These are phyloP conservation scores for Anaeramoeba flamelloides DNA, from an alignment of 78 protist species.

Conservation along the genomic window DNA sequence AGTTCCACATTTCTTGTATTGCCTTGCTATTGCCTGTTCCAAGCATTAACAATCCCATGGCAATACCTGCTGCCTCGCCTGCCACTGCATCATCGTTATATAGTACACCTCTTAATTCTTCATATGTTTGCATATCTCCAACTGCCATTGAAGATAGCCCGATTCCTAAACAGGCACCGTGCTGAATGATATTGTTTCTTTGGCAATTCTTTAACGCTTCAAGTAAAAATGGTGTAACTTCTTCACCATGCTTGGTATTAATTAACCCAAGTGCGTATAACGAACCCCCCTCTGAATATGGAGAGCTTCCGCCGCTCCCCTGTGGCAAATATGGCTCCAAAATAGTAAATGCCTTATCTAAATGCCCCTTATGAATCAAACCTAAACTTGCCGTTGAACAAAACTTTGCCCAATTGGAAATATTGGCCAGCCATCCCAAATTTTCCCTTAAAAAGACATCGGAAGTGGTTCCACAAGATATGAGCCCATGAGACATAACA, in stretches of 20 bases:
- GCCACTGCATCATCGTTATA: conserved; percentile 22
- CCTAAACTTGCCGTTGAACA: conserved; percentile 72
- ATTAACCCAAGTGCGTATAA: conserved; percentile 89
- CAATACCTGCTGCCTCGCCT: conserved; percentile 22
- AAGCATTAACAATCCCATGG: conserved; percentile 20
- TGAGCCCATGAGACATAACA: conserved; percentile 64
- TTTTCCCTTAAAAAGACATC: conserved; percentile 81
- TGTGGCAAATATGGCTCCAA: conserved; percentile 30
- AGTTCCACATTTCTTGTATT: conserved; percentile 58
- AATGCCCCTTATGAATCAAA: conserved; percentile 57
- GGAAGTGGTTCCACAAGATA: conserved; percentile 86
- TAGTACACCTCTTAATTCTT: conserved; percentile 30
- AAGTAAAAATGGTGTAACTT: conserved; percentile 24
- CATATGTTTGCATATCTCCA: conserved; percentile 4
- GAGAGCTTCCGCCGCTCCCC: too few relatives aligned
- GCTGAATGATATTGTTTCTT: conserved; percentile 49
- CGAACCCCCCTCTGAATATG: conserved; percentile 85
- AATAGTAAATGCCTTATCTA: conserved; percentile 18
- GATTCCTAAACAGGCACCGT: conserved; percentile 89
- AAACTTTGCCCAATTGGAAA: conserved; percentile 86
- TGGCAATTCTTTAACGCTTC: conserved; percentile 11
- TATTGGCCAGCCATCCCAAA: conserved; percentile 71
- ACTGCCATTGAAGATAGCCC: conserved; percentile 79
- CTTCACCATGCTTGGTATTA: conserved; percentile 74
- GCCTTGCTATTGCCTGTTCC: conserved; percentile 56